phyloP scores from a whole-genome alignment of 1,284 basidiomycete species.

The Cerrena zonata region DNA sequence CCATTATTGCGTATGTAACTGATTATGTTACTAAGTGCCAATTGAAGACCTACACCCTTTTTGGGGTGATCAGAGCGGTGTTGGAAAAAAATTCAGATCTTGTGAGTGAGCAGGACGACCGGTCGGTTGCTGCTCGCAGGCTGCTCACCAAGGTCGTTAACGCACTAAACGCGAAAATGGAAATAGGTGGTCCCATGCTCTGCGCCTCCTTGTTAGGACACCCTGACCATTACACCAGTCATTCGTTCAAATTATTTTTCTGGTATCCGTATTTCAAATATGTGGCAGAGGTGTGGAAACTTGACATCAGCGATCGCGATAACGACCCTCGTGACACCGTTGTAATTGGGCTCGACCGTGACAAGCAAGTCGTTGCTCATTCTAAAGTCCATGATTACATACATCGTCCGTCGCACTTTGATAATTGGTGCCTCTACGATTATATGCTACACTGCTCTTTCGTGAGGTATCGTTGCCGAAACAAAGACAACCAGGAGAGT shows the following conservation, averaged over 20 bases:
- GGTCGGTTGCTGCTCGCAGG: slow-evolving; percentile 3
- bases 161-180: slow-evolving; percentile 21
- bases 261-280: slow-evolving; percentile 23
- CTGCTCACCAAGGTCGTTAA: slow-evolving; percentile 21
- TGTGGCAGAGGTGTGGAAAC: background rate
- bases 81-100: slow-evolving; percentile 22
- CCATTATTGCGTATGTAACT: background rate
- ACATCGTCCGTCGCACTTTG: slow-evolving; percentile 2
- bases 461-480: background rate
- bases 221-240: slow-evolving; percentile 19
- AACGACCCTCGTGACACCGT: background rate
- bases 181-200: slow-evolving; percentile 30
- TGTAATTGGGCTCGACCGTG: background rate
- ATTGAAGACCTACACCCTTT: slow-evolving; percentile 31
- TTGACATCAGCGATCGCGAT: background rate
- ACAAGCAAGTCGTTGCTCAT: background rate
- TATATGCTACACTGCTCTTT: too few species aligned
- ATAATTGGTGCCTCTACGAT: background rate
- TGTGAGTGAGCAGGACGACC: slow-evolving; percentile 6
- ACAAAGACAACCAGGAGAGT: background rate
- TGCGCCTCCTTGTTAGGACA: slow-evolving; percentile 21
- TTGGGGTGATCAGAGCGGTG: slow-evolving; percentile 26
- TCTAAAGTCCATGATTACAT: slow-evolving; percentile 8
- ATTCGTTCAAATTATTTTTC: slow-evolving; percentile 22
- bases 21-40: slow-evolving; percentile 27